Percentiles rank a stretch among this genome's conserved stretches.
These are phyloP conservation scores for Talaromyces adpressus DNA, from an alignment of 495 filamentous ascomycete species.

Conservation along the genomic window DNA sequence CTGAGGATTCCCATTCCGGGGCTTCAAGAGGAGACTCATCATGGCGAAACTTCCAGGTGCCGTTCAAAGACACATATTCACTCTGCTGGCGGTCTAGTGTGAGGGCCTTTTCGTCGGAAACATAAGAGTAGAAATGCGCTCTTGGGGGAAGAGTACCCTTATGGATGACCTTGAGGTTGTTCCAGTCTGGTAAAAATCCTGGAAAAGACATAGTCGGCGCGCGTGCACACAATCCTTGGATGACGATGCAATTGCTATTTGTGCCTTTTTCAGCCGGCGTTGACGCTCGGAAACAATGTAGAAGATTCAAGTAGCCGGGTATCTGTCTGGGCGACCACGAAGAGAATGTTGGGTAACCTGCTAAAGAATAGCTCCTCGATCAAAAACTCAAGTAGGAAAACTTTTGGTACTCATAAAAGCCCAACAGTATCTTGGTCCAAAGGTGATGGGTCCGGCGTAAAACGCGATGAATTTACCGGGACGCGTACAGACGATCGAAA, in stretches of 20 bases:
- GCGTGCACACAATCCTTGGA: no score
- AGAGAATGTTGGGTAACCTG: neutral
- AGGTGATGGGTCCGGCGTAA: no score
- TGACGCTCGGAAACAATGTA: no score
- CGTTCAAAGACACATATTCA: constrained; percentile 33
- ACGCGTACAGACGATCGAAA: no score
- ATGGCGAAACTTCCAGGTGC: constrained; percentile 52
- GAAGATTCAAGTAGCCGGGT: neutral
- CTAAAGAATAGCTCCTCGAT: neutral
- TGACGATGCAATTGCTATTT: no score
- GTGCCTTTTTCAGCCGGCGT: no score
- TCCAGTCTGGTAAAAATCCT: constrained; percentile 43
- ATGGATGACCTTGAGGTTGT: constrained; percentile 52
- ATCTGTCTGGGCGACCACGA: neutral
- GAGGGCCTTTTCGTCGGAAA: constrained; percentile 5
- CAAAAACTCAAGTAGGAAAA: no score
- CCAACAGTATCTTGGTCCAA: no score
- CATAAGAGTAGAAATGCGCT: constrained; percentile 46
- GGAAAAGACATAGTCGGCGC: constrained; percentile 9
- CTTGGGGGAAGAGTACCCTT: constrained; percentile 53
- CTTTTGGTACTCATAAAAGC: no score
- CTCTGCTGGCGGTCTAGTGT: neutral
- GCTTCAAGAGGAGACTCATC: constrained; percentile 42
- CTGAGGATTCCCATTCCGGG: constrained; percentile 25
- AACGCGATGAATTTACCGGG: no score